Evolutionary conservation across 768 basidiomycete species (phyloP), one percentile per base, ranked within the genome.

Genomic region (Dentipellis fragilis): DNA sequence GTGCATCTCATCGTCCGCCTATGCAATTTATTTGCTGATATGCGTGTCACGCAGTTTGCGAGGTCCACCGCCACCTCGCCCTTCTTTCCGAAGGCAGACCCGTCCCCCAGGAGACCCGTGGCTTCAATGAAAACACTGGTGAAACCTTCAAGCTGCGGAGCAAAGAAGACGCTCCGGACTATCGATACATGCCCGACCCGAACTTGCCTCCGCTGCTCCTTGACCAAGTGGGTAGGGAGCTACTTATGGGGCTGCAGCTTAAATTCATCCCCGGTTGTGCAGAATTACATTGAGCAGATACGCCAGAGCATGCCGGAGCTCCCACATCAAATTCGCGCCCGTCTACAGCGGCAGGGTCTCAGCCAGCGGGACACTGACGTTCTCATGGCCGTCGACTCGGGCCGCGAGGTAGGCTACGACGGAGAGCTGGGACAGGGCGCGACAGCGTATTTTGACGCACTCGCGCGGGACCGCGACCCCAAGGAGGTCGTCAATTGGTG

Each of bases 101-200:
- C 0, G 79, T 98, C 0, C 64, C 73, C 8, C 93, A 94, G 69
- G 93, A 97, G 68, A 98, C 95, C 5, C 83, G 93, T 21, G 90
- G 92, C 2, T 93, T 93, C 63, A 83, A 97, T 67, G 89, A 93
- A 63, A 72, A 83, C 56, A 81, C 76, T 2, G 85, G 85, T 35
- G 79, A 87, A 66, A 98, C 96, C 0, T 93, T 83, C 69, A 78
- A 75, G 35, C 70, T 98, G 42, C 78, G 96, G 42, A 84, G 81
- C 48, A 98, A 99, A 69, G 96, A 96, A 63, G 89, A 93, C 62
- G 87, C 93, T 0, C 92, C 89, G 1, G 96, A 99, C 67, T 99
- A 98, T 67, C 80, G 89, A 16, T 98, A 97, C 71, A 95, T 99
- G 91, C 96, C 96, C 0, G 96, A 99, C 67, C 85, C 92, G 0